Evolutionary conservation across 2,329 filamentous ascomycete genomes (phyloP).

Genomic region (Aspergillus puulaauensis): DNA sequence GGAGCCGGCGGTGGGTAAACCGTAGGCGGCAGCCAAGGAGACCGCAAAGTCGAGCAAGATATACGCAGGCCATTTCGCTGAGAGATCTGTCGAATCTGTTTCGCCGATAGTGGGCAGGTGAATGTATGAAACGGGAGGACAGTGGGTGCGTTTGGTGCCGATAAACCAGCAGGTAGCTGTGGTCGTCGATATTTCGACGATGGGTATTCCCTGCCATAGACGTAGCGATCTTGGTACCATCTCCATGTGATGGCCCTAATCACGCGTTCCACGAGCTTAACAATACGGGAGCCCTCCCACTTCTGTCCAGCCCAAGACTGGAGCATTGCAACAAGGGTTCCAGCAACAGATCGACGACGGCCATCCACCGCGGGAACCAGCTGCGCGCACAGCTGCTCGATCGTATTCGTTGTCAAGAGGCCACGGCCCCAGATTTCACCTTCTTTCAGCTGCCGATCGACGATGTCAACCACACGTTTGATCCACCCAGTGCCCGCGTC

Average conservation of each 20-base stretch:
- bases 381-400: slow-evolving; percentile 54
- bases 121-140: slow-evolving; percentile 98
- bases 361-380: slow-evolving; percentile 38
- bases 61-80: slow-evolving; percentile 93
- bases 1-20: slow-evolving; percentile 85
- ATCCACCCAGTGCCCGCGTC: slow-evolving; percentile 74
- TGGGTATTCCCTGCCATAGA: slow-evolving; percentile 59
- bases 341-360: slow-evolving; percentile 24
- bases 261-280: slow-evolving; percentile 80
- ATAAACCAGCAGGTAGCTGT: slow-evolving; percentile 68
- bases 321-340: slow-evolving; percentile 38
- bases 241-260: slow-evolving; percentile 75
- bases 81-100: slow-evolving; percentile 89
- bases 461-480: slow-evolving; percentile 85
- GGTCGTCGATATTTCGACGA: slow-evolving; percentile 67
- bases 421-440: slow-evolving; percentile 84
- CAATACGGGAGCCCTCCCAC: slow-evolving; percentile 85
- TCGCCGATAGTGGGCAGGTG: slow-evolving; percentile 87
- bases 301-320: slow-evolving; percentile 68
- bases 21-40: slow-evolving; percentile 78
- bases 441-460: slow-evolving; percentile 81
- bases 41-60: slow-evolving; percentile 81
- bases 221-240: slow-evolving; percentile 83
- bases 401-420: slow-evolving; percentile 57
- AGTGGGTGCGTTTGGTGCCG: slow-evolving; percentile 84